phyloP scores from a whole-genome alignment of 2,329 filamentous ascomycete genomes.

The Cercospora sesami region DNA sequence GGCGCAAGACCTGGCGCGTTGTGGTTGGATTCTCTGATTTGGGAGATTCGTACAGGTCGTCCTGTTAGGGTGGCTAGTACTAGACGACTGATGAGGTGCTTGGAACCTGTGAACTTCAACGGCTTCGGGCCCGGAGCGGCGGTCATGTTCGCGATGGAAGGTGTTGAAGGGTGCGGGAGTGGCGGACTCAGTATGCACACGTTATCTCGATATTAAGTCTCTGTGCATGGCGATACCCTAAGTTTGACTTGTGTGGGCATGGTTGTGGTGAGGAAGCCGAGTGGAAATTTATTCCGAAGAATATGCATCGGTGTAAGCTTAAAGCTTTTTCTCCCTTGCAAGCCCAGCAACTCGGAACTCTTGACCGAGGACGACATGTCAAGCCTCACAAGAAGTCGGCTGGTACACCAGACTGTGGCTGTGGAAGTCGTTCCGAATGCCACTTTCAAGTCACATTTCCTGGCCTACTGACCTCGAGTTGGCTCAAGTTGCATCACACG shows the following conservation, averaged over 20 bases:
- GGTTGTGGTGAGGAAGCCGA: neutral
- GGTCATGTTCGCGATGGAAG: slow-evolving; percentile 28
- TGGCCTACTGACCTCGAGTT: neutral
- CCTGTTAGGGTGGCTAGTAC: slow-evolving; percentile 90
- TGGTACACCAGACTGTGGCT: neutral
- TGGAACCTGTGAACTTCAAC: slow-evolving; percentile 72
- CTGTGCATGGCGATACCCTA: neutral
- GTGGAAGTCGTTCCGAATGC: neutral
- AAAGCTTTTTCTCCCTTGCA: slow-evolving; percentile 10
- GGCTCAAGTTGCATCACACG: neutral
- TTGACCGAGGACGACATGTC: slow-evolving; percentile 14
- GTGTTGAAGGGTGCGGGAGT: neutral
- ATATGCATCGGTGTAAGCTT: slow-evolving; percentile 3
- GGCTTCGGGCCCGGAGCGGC: slow-evolving; percentile 33
- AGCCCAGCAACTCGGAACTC: slow-evolving; percentile 3
- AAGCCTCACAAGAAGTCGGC: neutral
- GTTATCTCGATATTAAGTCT: neutral
- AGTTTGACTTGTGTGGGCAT: neutral
- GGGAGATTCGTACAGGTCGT: slow-evolving; percentile 83
- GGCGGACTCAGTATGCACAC: neutral
- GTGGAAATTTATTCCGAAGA: slow-evolving; percentile 5
- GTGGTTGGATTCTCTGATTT: slow-evolving; percentile 84
- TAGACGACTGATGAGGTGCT: slow-evolving; percentile 78
- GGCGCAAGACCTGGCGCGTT: slow-evolving; percentile 85
- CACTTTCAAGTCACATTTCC: neutral